Conservation (phyloP, 306 rosid genomes). For the Pyrus betulifolia region DNA sequence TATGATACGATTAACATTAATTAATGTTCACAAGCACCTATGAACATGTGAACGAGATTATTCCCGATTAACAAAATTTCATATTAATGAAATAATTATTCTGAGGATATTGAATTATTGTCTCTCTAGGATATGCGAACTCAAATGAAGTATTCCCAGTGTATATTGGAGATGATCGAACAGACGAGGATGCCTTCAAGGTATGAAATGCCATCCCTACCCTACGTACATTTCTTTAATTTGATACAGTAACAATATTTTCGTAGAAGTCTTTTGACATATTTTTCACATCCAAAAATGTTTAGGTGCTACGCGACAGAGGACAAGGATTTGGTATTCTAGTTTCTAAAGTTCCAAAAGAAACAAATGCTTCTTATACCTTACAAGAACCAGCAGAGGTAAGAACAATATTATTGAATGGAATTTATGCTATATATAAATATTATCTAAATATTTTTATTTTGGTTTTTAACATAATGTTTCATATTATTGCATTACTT, state of each 20-base stretch:
- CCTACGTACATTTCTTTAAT: neutral
- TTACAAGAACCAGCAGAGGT: slow-evolving; percentile 90
- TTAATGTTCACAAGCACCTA: neutral
- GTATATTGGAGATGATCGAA: slow-evolving; percentile 88
- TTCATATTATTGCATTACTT: neutral
- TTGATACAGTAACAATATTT: neutral
- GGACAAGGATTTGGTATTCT: slow-evolving; percentile 87
- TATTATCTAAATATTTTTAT: no score
- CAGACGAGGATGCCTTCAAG: slow-evolving; percentile 96
- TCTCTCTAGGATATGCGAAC: slow-evolving; percentile 53
- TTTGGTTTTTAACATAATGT: neutral
- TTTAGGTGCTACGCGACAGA: slow-evolving; percentile 57
- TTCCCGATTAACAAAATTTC: neutral
- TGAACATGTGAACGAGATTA: neutral
- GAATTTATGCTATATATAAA: neutral
- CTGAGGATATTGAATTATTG: neutral
- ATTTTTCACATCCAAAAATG: neutral
- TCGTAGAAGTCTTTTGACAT: neutral
- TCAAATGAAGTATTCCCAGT: slow-evolving; percentile 65
- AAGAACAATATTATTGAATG: slow-evolving; percentile 1
- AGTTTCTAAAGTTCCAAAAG: slow-evolving; percentile 73
- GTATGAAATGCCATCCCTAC: slow-evolving; percentile 23
- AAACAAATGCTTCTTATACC: slow-evolving; percentile 77
- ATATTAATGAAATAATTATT: no score
- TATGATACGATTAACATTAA: neutral